Conservation (phyloP, 176 grass and related monocot species). For the Elaeis guineensis region DNA sequence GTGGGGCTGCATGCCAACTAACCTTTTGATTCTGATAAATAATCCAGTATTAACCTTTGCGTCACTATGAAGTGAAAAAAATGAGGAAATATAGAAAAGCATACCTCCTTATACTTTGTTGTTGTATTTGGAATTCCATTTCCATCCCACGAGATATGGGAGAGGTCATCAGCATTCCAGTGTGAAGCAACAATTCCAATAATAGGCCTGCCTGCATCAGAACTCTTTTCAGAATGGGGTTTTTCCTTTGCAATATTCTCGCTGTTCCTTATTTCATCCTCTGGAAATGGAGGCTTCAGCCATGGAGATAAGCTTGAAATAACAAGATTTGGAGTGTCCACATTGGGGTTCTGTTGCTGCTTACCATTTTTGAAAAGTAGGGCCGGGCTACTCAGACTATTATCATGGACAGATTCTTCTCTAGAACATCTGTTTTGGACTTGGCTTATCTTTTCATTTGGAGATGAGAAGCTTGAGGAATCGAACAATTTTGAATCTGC, state of each 20-base stretch:
- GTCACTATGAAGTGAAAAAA: background rate
- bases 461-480: conserved; percentile 8
- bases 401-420: conserved; percentile 6
- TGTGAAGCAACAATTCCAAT: conserved; percentile 20
- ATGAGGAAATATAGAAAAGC: background rate
- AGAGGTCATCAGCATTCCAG: conserved; percentile 11
- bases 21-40: conserved; percentile 56
- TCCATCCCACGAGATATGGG: conserved; percentile 23
- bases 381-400: background rate
- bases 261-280: conserved; percentile 10
- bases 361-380: conserved; percentile 4
- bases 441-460: conserved; percentile 1
- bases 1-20: conserved; percentile 61
- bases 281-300: conserved; percentile 27
- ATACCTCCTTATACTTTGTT: conserved; percentile 67
- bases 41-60: conserved; percentile 2
- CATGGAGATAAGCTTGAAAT: conserved; percentile 36
- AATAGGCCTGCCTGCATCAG: conserved; percentile 13
- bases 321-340: conserved; percentile 28
- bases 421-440: conserved; percentile 16
- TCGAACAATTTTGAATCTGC: conserved; percentile 16
- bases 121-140: conserved; percentile 79
- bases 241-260: background rate
- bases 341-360: conserved; percentile 18
- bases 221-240: background rate